A percentile compares a stretch with the other conserved stretches of the same genome.
phyloP scores from a whole-genome alignment of 306 rosid genomes.

The Luffa aegyptiaca region DNA sequence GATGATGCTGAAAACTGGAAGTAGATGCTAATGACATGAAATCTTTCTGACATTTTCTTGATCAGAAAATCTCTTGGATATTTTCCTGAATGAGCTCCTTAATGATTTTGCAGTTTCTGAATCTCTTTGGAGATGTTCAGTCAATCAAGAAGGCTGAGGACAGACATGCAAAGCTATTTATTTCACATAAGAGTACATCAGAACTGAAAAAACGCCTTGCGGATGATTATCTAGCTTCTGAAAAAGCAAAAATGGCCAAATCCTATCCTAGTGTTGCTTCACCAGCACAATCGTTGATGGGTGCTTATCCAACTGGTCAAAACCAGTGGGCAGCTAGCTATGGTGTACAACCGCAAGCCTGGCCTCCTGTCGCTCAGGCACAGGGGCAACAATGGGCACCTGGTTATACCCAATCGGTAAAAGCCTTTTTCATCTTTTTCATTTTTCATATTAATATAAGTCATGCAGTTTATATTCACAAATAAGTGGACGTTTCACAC shows the following conservation, averaged over 20 bases:
- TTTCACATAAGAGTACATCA: slow-evolving; percentile 68
- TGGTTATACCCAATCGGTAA: slow-evolving; percentile 82
- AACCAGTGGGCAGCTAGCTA: slow-evolving; percentile 78
- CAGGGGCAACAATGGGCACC: slow-evolving; percentile 98
- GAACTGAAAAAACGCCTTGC: slow-evolving; percentile 95
- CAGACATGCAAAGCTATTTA: slow-evolving; percentile 85
- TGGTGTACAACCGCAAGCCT: slow-evolving; percentile 81
- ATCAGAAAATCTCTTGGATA: not conserved
- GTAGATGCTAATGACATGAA: not conserved
- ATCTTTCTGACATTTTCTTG: not conserved
- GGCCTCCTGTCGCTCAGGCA: slow-evolving; percentile 85
- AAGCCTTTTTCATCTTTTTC: not conserved
- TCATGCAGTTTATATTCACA: not conserved
- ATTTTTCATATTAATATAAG: not conserved
- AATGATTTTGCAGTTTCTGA: slow-evolving; percentile 62
- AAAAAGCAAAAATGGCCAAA: slow-evolving; percentile 65
- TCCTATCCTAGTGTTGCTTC: slow-evolving; percentile 61
- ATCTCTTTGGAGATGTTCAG: slow-evolving; percentile 82
- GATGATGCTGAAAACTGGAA: not conserved
- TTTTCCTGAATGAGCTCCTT: not conserved
- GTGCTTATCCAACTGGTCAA: slow-evolving; percentile 77
- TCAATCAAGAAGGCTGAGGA: slow-evolving; percentile 88
- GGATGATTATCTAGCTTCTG: slow-evolving; percentile 78
- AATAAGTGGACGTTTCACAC: not conserved
- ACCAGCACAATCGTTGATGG: slow-evolving; percentile 67